A percentile compares a stretch with the other conserved stretches of the same genome.
phyloP scores from a whole-genome alignment of 768 basidiomycete species.

The Mycena latifolia region DNA sequence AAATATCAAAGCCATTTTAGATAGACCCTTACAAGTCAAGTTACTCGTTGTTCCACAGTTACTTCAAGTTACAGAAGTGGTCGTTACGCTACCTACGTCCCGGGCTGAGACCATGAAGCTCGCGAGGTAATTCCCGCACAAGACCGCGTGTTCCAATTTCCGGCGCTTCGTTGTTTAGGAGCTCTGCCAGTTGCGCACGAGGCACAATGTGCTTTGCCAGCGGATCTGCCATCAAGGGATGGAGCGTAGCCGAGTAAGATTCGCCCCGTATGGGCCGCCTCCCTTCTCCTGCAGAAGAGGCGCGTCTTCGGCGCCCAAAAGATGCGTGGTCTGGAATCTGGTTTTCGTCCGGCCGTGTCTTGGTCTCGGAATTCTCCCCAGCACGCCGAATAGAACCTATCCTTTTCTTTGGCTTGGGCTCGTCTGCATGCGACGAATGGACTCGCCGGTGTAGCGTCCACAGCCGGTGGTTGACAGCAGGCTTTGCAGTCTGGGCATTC shows the following conservation, averaged over 20 bases:
- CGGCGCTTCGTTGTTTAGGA: constrained; percentile 31
- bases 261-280: constrained; percentile 24
- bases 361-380: constrained; percentile 14
- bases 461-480: constrained; percentile 16
- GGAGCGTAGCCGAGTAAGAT: constrained; percentile 7
- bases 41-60: too few relatives aligned
- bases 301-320: constrained; percentile 51
- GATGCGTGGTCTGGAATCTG: constrained; percentile 13
- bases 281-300: constrained; percentile 62
- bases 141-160: not conserved
- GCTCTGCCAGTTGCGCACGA: constrained; percentile 40
- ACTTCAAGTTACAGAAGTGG: too few relatives aligned
- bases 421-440: constrained; percentile 37
- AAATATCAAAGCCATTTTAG: too few relatives aligned
- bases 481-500: constrained; percentile 20
- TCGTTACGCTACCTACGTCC: too few relatives aligned
- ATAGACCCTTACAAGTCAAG: too few relatives aligned
- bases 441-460: constrained; percentile 46
- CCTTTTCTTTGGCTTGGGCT: constrained; percentile 40
- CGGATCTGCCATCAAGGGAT: constrained; percentile 4
- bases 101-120: constrained; percentile 20
- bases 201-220: constrained; percentile 42
- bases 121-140: not conserved
- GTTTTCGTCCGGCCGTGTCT: constrained; percentile 23
- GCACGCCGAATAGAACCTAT: constrained; percentile 16